These are phyloP conservation scores for Pisolithus thermaeus DNA, from an alignment of 1,284 basidiomycete species.

Conservation along the genomic window DNA sequence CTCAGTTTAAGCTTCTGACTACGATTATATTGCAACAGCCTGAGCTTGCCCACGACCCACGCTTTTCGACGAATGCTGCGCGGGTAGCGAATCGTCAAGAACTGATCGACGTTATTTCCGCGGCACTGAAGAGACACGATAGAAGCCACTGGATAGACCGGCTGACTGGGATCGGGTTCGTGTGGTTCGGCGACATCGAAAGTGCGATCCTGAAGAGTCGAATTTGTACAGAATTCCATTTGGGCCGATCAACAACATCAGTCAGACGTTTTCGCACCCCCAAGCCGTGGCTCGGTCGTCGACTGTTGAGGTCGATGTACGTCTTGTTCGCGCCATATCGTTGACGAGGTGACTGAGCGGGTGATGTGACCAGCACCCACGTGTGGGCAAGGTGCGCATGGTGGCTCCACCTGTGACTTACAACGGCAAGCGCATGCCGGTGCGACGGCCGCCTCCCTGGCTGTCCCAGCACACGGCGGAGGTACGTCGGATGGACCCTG, in stretches of 20 bases:
- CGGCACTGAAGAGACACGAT: conserved; percentile 50
- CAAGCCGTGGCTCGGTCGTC: conserved; percentile 69
- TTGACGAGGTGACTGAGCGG: conserved; percentile 8
- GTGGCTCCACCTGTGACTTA: conserved; percentile 85
- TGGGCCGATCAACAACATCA: conserved; percentile 90
- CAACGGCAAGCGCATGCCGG: conserved; percentile 76
- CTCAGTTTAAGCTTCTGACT: conserved; percentile 64
- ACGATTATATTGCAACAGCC: conserved; percentile 56
- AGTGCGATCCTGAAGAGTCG: conserved; percentile 5
- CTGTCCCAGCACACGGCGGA: conserved; percentile 79
- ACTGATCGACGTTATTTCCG: conserved; percentile 69
- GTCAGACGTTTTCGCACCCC: conserved; percentile 87
- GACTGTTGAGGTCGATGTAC: conserved; percentile 57
- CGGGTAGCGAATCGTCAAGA: conserved; percentile 75
- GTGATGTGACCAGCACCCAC: conserved; percentile 49
- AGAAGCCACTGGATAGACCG: conserved; percentile 70
- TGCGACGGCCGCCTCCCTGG: conserved; percentile 76
- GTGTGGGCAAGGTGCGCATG: conserved; percentile 80
- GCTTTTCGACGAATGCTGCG: conserved; percentile 68
- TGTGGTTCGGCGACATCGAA: conserved; percentile 9
- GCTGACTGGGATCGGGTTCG: conserved; percentile 73
- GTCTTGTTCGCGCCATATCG: conserved; percentile 17
- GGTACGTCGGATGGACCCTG: conserved; percentile 35
- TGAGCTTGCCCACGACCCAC: conserved; percentile 50
- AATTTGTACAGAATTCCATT: conserved; percentile 67